phyloP scores from a whole-genome alignment of 169 alveolate genomes.

The Eimeria maxima region DNA sequence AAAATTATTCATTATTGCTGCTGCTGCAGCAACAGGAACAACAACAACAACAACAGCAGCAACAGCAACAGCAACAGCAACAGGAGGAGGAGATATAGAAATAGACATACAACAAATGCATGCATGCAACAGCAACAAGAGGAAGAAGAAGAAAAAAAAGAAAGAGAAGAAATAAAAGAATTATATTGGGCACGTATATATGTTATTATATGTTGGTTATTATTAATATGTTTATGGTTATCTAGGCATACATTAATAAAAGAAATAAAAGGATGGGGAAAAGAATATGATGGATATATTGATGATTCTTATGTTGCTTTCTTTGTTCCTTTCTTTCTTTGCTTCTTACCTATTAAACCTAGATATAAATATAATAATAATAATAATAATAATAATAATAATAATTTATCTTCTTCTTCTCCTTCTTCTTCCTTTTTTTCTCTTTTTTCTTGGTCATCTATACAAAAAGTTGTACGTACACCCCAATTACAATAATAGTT shows the following conservation, averaged over 20 bases:
- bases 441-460: neutral
- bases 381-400: too few relatives aligned
- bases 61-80: neutral
- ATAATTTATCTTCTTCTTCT: too few relatives aligned
- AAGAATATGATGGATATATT: slow-evolving; percentile 5
- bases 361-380: too few relatives aligned
- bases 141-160: too few relatives aligned
- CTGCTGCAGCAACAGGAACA: slow-evolving; percentile 17
- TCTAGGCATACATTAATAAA: neutral
- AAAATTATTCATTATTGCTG: neutral
- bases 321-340: slow-evolving; percentile 13
- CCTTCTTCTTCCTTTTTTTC: too few relatives aligned
- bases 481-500: neutral
- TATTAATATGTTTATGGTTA: slow-evolving; percentile 28
- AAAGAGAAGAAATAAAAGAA: neutral
- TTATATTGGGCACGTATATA: slow-evolving; percentile 47
- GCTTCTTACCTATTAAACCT: neutral
- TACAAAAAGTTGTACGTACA: slow-evolving; percentile 12
- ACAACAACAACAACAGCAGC: neutral
- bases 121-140: neutral
- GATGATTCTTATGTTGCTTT: slow-evolving; percentile 31
- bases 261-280: slow-evolving; percentile 23
- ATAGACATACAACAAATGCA: neutral
- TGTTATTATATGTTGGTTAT: slow-evolving; percentile 17
- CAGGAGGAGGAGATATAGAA: neutral